Evolutionary conservation across 2,329 filamentous ascomycete genomes (phyloP).

Genomic region (Lecanicillium sp.): DNA sequence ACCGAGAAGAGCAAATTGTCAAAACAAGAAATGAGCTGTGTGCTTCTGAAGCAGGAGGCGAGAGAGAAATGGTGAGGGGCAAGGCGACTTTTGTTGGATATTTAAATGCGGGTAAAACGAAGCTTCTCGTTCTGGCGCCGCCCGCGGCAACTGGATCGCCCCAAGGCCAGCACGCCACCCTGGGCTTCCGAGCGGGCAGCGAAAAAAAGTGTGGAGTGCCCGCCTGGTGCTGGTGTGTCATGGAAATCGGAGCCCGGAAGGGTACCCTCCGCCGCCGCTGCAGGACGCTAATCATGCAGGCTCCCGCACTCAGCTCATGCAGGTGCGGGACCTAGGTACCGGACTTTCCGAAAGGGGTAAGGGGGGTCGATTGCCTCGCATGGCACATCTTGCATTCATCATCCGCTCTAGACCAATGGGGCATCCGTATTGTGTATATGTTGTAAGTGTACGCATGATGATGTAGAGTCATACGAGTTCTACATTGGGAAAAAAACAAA

Average conservation of each 20-base stretch:
- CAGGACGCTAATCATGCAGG: slow-evolving; percentile 6
- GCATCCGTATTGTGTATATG: too few species aligned
- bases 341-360: slow-evolving; percentile 8
- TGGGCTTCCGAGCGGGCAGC: not conserved
- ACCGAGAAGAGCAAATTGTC: not conserved
- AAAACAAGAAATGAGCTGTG: not conserved
- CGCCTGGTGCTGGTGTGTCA: too few species aligned
- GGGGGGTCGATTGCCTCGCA: not conserved
- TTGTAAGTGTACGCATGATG: too few species aligned
- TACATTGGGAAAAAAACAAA: not conserved
- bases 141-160: too few species aligned
- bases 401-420: too few species aligned
- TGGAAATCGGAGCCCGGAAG: slow-evolving; percentile 4
- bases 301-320: slow-evolving; percentile 6
- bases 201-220: not conserved
- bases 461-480: too few species aligned
- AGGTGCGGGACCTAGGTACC: not conserved
- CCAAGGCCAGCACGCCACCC: too few species aligned
- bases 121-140: too few species aligned
- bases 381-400: too few species aligned
- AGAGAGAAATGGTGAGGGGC: not conserved
- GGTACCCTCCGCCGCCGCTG: slow-evolving; percentile 6
- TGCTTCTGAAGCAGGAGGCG: not conserved
- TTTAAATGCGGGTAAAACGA: too few species aligned
- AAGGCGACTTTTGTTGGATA: too few species aligned